These are phyloP conservation scores for Carex parvula DNA, from an alignment of 176 grass and related monocot species.

Conservation along the genomic window DNA sequence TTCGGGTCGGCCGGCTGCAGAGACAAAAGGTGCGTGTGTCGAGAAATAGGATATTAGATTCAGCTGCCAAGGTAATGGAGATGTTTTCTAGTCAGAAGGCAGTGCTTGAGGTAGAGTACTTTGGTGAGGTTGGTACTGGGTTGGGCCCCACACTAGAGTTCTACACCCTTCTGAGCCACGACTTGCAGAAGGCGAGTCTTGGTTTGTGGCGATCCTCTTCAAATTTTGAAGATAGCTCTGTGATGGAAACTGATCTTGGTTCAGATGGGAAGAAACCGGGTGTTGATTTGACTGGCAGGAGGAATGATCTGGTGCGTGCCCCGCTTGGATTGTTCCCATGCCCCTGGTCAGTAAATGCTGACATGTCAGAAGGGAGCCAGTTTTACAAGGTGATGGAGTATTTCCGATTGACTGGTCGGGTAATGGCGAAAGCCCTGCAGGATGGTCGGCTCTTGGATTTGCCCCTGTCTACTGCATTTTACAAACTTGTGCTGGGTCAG, in stretches of 20 bases:
- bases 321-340: slow-evolving; percentile 77
- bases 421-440: slow-evolving; percentile 88
- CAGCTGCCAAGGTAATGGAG: slow-evolving; percentile 91
- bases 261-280: slow-evolving; percentile 22
- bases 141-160: slow-evolving; percentile 91
- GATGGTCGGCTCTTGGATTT: slow-evolving; percentile 85
- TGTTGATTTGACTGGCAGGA: slow-evolving; percentile 24
- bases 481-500: slow-evolving; percentile 74
- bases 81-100: slow-evolving; percentile 82
- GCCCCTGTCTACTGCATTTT: slow-evolving; percentile 76
- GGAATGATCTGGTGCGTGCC: slow-evolving; percentile 47
- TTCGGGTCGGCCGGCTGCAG: slow-evolving; percentile 62
- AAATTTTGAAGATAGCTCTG: slow-evolving; percentile 29
- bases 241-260: slow-evolving; percentile 43
- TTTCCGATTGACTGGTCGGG: slow-evolving; percentile 66
- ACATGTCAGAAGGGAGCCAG: slow-evolving; percentile 55
- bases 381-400: slow-evolving; percentile 68
- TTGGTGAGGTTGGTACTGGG: slow-evolving; percentile 91
- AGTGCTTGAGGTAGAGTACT: slow-evolving; percentile 95
- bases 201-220: slow-evolving; percentile 72
- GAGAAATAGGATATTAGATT: slow-evolving; percentile 78
- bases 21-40: slow-evolving; percentile 92
- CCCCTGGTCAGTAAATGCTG: slow-evolving; percentile 53
- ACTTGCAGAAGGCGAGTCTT: slow-evolving; percentile 58
- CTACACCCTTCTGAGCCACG: slow-evolving; percentile 83